Conservation (phyloP, 176 grass and related monocot species). For the Typha latifolia region DNA sequence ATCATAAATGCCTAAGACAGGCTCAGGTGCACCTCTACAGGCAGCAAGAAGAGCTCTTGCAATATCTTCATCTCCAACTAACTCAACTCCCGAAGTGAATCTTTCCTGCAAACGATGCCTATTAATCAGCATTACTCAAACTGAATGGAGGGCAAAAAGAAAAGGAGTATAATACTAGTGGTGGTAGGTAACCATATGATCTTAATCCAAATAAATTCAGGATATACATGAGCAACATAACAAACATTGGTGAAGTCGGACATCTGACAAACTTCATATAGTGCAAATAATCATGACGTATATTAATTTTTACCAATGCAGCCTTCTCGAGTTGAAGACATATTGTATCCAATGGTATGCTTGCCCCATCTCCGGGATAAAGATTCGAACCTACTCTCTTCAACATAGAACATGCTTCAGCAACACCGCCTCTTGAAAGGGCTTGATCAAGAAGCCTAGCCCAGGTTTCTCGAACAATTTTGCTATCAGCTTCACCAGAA, state of each 20-base stretch:
- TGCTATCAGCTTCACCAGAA: conserved; percentile 77
- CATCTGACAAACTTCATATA: background rate
- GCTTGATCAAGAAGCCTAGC: conserved; percentile 75
- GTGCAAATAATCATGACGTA: background rate
- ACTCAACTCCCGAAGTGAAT: conserved; percentile 67
- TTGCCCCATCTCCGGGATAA: conserved; percentile 73
- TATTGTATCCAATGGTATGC: conserved; percentile 75
- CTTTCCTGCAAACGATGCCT: conserved; percentile 47
- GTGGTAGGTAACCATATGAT: too few species aligned
- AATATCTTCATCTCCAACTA: conserved; percentile 84
- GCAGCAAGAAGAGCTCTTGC: conserved; percentile 77
- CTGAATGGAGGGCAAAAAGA: background rate
- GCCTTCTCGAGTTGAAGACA: conserved; percentile 94
- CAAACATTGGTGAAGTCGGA: too few species aligned
- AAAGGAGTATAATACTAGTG: background rate
- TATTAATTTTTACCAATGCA: conserved; percentile 48
- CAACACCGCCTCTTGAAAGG: conserved; percentile 71
- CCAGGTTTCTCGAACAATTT: conserved; percentile 84
- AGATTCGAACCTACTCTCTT: conserved; percentile 88
- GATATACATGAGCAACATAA: too few species aligned
- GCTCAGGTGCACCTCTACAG: conserved; percentile 59
- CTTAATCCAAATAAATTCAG: too few species aligned
- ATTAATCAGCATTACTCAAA: background rate
- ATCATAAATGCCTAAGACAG: conserved; percentile 75
- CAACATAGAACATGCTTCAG: conserved; percentile 84